Evolutionary conservation across 2,329 filamentous ascomycete genomes (phyloP).

Genomic region (Phaeoacremonium minimum): DNA sequence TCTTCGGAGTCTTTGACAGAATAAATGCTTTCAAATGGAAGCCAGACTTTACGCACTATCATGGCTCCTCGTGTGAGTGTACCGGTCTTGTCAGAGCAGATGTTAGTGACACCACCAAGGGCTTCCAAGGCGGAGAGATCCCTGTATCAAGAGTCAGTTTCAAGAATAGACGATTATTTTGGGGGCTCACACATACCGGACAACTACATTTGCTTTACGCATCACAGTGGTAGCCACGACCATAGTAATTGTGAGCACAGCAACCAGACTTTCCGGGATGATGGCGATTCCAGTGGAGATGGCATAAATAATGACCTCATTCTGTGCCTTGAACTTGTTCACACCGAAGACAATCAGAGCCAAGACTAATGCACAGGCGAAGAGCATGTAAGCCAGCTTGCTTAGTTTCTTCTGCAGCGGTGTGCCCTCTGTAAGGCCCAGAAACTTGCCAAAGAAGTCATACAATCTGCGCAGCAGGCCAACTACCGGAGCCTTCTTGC

Average conservation of each 20-base stretch:
- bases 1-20: slow-evolving; percentile 58
- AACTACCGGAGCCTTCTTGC: slow-evolving; percentile 32
- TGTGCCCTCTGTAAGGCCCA: slow-evolving; percentile 66
- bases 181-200: slow-evolving; percentile 46
- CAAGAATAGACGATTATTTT: not conserved
- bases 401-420: slow-evolving; percentile 81
- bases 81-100: slow-evolving; percentile 71
- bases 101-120: slow-evolving; percentile 66
- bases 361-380: slow-evolving; percentile 62
- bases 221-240: slow-evolving; percentile 62
- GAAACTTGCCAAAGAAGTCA: slow-evolving; percentile 34
- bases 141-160: slow-evolving; percentile 10
- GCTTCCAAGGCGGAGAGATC: slow-evolving; percentile 66
- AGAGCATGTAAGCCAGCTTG: slow-evolving; percentile 78
- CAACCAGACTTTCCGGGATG: slow-evolving; percentile 63
- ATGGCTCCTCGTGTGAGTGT: slow-evolving; percentile 66
- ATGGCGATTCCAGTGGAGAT: slow-evolving; percentile 60
- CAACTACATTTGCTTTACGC: slow-evolving; percentile 61
- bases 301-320: slow-evolving; percentile 57
- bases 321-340: slow-evolving; percentile 46
- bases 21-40: slow-evolving; percentile 53
- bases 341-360: slow-evolving; percentile 59
- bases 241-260: slow-evolving; percentile 68
- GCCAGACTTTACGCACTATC: slow-evolving; percentile 64
- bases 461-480: slow-evolving; percentile 33